Conservation (phyloP, 1,284 basidiomycete species). For the Ustilago xerochloae region DNA sequence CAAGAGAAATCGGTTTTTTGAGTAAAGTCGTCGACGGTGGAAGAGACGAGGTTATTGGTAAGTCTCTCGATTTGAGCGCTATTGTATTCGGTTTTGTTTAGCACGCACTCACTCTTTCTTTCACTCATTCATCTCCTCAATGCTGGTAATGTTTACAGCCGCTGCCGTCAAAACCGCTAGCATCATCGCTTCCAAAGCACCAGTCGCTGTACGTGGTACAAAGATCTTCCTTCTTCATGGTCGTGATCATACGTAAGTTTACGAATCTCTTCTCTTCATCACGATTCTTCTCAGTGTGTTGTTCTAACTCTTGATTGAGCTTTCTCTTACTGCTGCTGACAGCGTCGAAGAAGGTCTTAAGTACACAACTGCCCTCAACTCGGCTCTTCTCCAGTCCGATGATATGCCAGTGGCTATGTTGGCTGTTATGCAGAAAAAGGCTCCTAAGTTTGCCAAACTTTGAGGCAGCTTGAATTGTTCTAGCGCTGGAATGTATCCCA, state of each 20-base stretch:
- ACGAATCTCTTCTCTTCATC: background rate
- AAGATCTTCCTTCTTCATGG: slow-evolving; percentile 81
- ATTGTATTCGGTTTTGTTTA: no score
- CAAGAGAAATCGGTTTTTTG: slow-evolving; percentile 79
- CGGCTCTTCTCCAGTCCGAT: slow-evolving; percentile 76
- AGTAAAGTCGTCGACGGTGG: slow-evolving; percentile 80
- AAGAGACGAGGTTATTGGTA: slow-evolving; percentile 71
- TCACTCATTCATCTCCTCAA: background rate
- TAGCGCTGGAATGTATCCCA: background rate
- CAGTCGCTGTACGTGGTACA: slow-evolving; percentile 82
- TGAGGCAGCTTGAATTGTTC: background rate
- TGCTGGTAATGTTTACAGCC: no score
- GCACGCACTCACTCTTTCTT: background rate
- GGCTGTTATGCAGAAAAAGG: slow-evolving; percentile 69
- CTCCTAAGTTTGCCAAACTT: slow-evolving; percentile 65
- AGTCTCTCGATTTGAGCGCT: no score
- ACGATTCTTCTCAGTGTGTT: no score
- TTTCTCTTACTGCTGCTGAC: background rate
- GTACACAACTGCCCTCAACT: slow-evolving; percentile 84
- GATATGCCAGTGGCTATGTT: slow-evolving; percentile 72
- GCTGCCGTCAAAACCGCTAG: slow-evolving; percentile 78
- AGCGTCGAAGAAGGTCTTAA: slow-evolving; percentile 80
- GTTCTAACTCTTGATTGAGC: no score
- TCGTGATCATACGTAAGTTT: slow-evolving; percentile 75
- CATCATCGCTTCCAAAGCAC: slow-evolving; percentile 80